A percentile compares a stretch with the other conserved stretches of the same genome.
Evolutionary conservation across 2,329 filamentous ascomycete genomes (phyloP).

Genomic region (Epichloe glyceriae): DNA sequence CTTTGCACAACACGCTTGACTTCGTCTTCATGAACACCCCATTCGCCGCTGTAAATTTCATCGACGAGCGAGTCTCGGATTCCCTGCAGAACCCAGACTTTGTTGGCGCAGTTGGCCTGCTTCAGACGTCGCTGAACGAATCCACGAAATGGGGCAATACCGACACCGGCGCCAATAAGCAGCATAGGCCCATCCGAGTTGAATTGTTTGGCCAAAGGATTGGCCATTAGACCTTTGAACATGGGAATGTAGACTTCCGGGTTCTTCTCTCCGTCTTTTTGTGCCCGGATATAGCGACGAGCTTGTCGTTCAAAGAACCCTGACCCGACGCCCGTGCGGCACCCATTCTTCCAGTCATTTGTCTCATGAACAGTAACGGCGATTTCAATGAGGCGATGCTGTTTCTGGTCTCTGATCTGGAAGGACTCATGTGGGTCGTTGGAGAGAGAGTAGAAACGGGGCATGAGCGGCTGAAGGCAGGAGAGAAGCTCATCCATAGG

Average conservation of each 20-base stretch:
- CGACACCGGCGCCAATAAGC: slow-evolving; percentile 89
- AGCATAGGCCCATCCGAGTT: slow-evolving; percentile 93
- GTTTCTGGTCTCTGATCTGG: slow-evolving; percentile 52
- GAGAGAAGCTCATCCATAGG: slow-evolving; percentile 73
- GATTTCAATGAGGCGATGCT: slow-evolving; percentile 77
- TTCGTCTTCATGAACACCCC: slow-evolving; percentile 83
- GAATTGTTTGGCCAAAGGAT: slow-evolving; percentile 85
- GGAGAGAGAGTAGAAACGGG: slow-evolving; percentile 93
- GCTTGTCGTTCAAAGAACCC: slow-evolving; percentile 89
- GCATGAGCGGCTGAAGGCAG: slow-evolving; percentile 79
- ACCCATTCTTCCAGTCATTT: slow-evolving; percentile 59
- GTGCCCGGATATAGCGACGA: slow-evolving; percentile 53
- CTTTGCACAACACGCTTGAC: slow-evolving; percentile 73
- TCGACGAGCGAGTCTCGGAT: slow-evolving; percentile 89
- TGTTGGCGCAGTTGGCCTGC: slow-evolving; percentile 93
- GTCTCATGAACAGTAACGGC: slow-evolving; percentile 93
- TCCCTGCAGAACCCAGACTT: slow-evolving; percentile 93
- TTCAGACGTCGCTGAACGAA: slow-evolving; percentile 91
- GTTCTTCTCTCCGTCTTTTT: slow-evolving; percentile 42
- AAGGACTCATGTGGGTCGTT: slow-evolving; percentile 80
- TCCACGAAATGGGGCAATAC: slow-evolving; percentile 92
- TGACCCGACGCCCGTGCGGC: slow-evolving; percentile 74
- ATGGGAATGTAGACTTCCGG: slow-evolving; percentile 72
- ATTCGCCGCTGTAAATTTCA: slow-evolving; percentile 92
- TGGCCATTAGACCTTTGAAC: slow-evolving; percentile 97